phyloP scores from a whole-genome alignment of 2,329 filamentous ascomycete species.

The Gaeumannomyces tritici region DNA sequence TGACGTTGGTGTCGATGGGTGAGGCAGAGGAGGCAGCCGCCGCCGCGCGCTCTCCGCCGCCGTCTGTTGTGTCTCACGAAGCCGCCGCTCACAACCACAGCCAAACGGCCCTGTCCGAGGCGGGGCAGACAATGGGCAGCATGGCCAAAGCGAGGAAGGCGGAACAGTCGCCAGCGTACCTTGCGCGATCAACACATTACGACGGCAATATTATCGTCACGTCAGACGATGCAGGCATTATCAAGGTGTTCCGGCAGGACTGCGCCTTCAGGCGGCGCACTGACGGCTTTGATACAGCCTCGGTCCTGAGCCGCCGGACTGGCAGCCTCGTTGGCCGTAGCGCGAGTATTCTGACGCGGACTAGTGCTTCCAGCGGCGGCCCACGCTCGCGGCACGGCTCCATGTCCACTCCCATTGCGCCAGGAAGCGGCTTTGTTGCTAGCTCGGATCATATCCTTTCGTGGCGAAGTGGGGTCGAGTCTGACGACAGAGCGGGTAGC shows the following conservation, averaged over 20 bases:
- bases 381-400: slow-evolving; percentile 44
- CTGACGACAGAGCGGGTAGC: slow-evolving; percentile 17
- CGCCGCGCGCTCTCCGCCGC: slow-evolving; percentile 2
- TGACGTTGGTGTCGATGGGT: slow-evolving; percentile 67
- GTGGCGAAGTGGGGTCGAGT: slow-evolving; percentile 66
- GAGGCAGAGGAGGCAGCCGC: slow-evolving; percentile 32
- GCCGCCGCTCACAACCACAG: slow-evolving; percentile 6
- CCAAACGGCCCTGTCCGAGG: slow-evolving; percentile 5
- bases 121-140: slow-evolving; percentile 10
- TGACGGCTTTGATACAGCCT: slow-evolving; percentile 69
- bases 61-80: neutral
- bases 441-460: slow-evolving; percentile 70
- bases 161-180: slow-evolving; percentile 66
- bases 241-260: slow-evolving; percentile 94
- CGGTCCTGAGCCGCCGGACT: slow-evolving; percentile 63
- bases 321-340: slow-evolving; percentile 48
- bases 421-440: slow-evolving; percentile 14
- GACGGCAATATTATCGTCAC: slow-evolving; percentile 89
- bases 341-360: slow-evolving; percentile 44
- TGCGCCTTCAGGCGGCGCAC: slow-evolving; percentile 77
- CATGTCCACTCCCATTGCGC: slow-evolving; percentile 20
- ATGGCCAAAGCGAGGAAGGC: slow-evolving; percentile 23
- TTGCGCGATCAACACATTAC: slow-evolving; percentile 64
- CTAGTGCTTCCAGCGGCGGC: slow-evolving; percentile 34
- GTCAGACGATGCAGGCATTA: slow-evolving; percentile 75